phyloP scores from a whole-genome alignment of 257 asterid genomes.

The Jacaranda mimosifolia region DNA sequence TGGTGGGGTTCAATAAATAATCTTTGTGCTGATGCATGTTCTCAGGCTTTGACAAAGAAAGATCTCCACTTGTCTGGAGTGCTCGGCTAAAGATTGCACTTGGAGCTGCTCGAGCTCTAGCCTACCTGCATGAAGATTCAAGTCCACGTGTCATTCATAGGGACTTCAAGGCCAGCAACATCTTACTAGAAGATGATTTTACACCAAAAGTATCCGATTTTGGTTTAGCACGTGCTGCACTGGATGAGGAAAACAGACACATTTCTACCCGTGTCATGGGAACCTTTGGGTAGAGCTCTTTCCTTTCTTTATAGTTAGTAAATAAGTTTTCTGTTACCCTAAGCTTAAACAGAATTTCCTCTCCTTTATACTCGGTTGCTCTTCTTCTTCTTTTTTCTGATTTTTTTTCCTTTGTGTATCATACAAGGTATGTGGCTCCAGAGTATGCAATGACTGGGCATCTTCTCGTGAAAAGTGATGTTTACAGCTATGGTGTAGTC shows the following conservation, averaged over 20 bases:
- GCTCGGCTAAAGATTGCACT: slow-evolving; percentile 91
- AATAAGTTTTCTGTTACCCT: not conserved
- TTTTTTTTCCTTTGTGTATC: slow-evolving; percentile 8
- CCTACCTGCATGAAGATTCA: slow-evolving; percentile 96
- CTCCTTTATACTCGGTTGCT: not conserved
- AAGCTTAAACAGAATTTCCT: not conserved
- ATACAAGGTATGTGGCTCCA: slow-evolving; percentile 87
- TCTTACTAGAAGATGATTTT: slow-evolving; percentile 80
- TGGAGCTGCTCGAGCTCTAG: slow-evolving; percentile 95
- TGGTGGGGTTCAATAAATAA: not conserved
- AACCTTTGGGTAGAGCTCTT: slow-evolving; percentile 78
- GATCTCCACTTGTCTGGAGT: slow-evolving; percentile 86
- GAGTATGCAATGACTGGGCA: slow-evolving; percentile 98
- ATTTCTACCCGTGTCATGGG: slow-evolving; percentile 98
- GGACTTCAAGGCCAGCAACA: slow-evolving; percentile 96
- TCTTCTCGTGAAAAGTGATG: slow-evolving; percentile 91
- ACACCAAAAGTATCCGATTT: slow-evolving; percentile 95
- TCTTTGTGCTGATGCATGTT: slow-evolving; percentile 27
- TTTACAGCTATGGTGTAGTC: slow-evolving; percentile 98
- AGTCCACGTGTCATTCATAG: slow-evolving; percentile 95
- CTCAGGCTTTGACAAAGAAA: slow-evolving; percentile 77
- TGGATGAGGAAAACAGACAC: slow-evolving; percentile 83
- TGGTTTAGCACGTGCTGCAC: slow-evolving; percentile 87
- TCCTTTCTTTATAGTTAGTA: slow-evolving; percentile 15
- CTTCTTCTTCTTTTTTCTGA: slow-evolving; percentile 17